phyloP scores from a whole-genome alignment of 1,139 yeast genomes.

The Meyerozyma guilliermondii region DNA sequence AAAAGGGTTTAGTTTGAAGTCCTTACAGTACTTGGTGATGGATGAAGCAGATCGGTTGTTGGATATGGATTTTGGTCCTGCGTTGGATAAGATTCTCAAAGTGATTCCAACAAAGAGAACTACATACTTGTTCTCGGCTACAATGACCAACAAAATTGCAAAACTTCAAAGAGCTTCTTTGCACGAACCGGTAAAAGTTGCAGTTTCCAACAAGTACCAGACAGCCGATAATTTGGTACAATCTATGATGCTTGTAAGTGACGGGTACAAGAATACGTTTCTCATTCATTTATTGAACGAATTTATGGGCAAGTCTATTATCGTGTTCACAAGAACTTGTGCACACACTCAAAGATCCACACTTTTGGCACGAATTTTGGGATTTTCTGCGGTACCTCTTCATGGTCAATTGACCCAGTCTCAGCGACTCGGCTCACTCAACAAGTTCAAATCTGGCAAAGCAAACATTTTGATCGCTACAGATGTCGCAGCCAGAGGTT shows the following conservation, averaged over 20 bases:
- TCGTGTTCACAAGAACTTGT: conserved; percentile 90
- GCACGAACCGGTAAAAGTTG: conserved; percentile 82
- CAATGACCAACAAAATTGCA: conserved; percentile 93
- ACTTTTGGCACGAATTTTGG: conserved; percentile 70
- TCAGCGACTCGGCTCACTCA: conserved; percentile 87
- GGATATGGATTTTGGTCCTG: conserved; percentile 97
- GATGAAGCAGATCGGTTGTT: conserved; percentile 96
- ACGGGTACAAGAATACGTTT: conserved; percentile 87
- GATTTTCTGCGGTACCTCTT: conserved; percentile 86
- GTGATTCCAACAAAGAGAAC: conserved; percentile 82
- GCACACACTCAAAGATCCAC: conserved; percentile 94
- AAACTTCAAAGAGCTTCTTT: conserved; percentile 92
- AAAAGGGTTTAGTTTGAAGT: conserved; percentile 80
- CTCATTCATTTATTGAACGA: conserved; percentile 80
- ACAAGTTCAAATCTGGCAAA: conserved; percentile 84
- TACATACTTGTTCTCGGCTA: conserved; percentile 89
- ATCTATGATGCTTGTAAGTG: conserved; percentile 85
- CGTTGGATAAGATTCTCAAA: conserved; percentile 77
- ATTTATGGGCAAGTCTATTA: conserved; percentile 77
- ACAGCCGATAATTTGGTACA: conserved; percentile 92
- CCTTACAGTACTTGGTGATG: conserved; percentile 80
- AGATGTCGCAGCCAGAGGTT: conserved; percentile 97
- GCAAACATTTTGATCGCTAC: conserved; percentile 87
- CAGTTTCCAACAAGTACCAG: conserved; percentile 82
- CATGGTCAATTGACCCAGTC: conserved; percentile 94